These are phyloP conservation scores for Cyberlindnera bimundalis DNA, from an alignment of 805 yeast species.

Conservation along the genomic window DNA sequence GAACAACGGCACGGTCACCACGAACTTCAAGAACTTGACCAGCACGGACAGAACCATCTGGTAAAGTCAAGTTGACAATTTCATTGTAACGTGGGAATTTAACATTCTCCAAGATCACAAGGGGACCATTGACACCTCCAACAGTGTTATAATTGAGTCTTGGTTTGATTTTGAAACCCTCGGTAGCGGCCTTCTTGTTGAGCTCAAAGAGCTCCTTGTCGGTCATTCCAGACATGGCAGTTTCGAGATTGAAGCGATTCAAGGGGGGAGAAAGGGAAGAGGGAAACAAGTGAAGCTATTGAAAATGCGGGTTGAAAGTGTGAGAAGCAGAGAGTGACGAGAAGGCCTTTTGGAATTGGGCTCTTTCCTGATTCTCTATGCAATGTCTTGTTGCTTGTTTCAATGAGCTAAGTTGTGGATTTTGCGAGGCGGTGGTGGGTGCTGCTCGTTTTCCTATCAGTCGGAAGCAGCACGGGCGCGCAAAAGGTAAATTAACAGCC, in stretches of 20 bases:
- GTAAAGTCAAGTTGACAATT: constrained; percentile 93
- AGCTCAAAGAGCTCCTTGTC: constrained; percentile 54
- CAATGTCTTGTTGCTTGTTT: neutral
- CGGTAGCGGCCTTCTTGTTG: constrained; percentile 88
- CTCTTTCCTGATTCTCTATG: no score
- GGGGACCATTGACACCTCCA: constrained; percentile 97
- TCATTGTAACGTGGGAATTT: constrained; percentile 91
- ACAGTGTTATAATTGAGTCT: constrained; percentile 93
- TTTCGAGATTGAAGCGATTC: neutral
- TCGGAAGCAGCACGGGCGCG: constrained; percentile 1
- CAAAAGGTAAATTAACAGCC: neutral
- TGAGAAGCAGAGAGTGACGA: neutral
- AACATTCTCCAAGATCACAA: constrained; percentile 84
- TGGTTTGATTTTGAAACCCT: constrained; percentile 89
- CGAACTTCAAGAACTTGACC: constrained; percentile 98
- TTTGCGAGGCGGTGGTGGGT: neutral
- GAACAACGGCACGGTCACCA: constrained; percentile 96
- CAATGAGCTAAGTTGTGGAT: neutral
- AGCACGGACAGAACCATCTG: constrained; percentile 91
- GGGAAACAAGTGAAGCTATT: neutral
- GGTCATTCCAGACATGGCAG: constrained; percentile 26
- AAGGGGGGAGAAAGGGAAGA: neutral
- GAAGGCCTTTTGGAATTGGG: neutral
- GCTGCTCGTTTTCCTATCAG: constrained; percentile 8
- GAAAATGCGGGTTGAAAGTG: neutral